Evolutionary conservation across 176 grass and related monocot species (phyloP), one percentile per base, ranked within the genome.

Genomic region (Ensete glaucum): DNA sequence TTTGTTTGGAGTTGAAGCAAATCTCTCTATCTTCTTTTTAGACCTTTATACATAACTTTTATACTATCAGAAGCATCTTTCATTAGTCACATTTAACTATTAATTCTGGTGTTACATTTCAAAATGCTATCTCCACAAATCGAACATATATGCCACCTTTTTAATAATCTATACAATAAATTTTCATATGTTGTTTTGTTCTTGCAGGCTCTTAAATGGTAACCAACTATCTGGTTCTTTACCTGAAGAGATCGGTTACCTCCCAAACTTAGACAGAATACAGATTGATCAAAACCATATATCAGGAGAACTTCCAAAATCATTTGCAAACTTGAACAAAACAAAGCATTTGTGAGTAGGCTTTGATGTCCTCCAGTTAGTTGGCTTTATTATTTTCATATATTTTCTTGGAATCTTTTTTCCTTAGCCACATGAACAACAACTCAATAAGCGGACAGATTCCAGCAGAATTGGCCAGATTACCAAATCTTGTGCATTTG

Each of bases 401-500:
- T 59, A 23, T 73, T 12, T 50, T 53, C 81, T 78, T 78, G 11
- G 75, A 21, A 84, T 72, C 9, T 80, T 83, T 79, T 82, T 80
- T 64, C 69, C 80, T 76, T 77, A 98, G 95, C 77, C 95, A 94
- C 83, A 98, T 94, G 95, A 98, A 98, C 76, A 98, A 98, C 66
- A 98, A 98, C 81, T 98, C 95, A 16, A 88, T 98, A 76, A 98
- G 86, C 71, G 90, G 95, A 62, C 65, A 84, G 80, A 91, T 98
- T 74, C 95, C 95, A 53, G 53, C 68, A 8, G 88, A 94, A 84
- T 43, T 98, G 71, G 91, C 86, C 68, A 83, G 75, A 82, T 78
- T 94, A 62, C 82, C 82, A 51, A 16, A 13, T 43, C 95, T 98
- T 81, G n/a, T 91, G 83, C 95, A 98, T 80, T 80, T 98, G 95